These are phyloP conservation scores for Inonotus hispidus DNA, from an alignment of 1,284 basidiomycete genomes.

Conservation along the genomic window DNA sequence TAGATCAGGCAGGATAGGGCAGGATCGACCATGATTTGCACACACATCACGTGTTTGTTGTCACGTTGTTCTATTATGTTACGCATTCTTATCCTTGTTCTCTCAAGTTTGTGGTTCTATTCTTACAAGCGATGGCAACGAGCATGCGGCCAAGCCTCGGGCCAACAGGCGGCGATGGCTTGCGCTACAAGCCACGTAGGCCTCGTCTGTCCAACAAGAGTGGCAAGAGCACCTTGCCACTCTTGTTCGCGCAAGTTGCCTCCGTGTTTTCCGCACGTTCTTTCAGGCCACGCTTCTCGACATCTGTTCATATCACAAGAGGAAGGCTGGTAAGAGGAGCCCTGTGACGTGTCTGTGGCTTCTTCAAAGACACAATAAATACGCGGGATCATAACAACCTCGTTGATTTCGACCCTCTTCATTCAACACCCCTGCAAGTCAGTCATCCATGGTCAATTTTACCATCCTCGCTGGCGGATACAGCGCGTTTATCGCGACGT, in stretches of 20 bases:
- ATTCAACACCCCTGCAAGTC: neutral
- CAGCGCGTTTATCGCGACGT: constrained; percentile 53
- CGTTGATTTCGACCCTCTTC: neutral
- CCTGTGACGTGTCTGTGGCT: neutral
- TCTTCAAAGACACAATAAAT: neutral
- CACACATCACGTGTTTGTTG: neutral
- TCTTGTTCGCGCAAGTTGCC: neutral
- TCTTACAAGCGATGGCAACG: neutral
- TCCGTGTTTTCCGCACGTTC: neutral
- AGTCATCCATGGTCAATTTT: constrained; percentile 46
- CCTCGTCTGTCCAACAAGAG: neutral
- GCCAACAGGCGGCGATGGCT: neutral
- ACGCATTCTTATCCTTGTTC: neutral
- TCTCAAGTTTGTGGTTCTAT: neutral
- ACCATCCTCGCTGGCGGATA: constrained; percentile 60
- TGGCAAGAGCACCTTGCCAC: neutral
- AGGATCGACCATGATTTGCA: too few relatives aligned
- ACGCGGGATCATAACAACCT: neutral
- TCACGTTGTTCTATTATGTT: neutral
- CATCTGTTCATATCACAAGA: neutral
- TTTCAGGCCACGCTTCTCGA: neutral
- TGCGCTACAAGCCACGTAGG: neutral
- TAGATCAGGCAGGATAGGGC: too few relatives aligned
- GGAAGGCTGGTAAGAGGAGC: neutral
- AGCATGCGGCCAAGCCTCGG: neutral